These are phyloP conservation scores for Jamesozyma spencerorum DNA, from an alignment of 805 yeast species.

Conservation along the genomic window DNA sequence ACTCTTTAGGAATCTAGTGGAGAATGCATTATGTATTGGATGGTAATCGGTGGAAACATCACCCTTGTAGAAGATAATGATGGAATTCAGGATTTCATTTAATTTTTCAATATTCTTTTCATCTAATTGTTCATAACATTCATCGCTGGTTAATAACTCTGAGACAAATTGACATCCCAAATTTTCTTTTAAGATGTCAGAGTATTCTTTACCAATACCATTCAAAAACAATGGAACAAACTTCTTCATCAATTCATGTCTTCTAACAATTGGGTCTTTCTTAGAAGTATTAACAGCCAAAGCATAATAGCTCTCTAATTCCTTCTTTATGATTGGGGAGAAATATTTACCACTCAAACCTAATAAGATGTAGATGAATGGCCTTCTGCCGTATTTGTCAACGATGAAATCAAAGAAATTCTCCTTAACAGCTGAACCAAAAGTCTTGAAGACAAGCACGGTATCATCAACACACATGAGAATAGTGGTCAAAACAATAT, in stretches of 20 bases:
- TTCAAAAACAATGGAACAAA: slow-evolving; percentile 60
- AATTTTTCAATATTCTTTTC: slow-evolving; percentile 31
- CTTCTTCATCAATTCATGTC: slow-evolving; percentile 53
- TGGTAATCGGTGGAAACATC: slow-evolving; percentile 60
- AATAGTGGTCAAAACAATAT: slow-evolving; percentile 64
- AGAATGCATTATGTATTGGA: slow-evolving; percentile 60
- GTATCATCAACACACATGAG: slow-evolving; percentile 92
- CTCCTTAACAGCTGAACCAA: slow-evolving; percentile 41
- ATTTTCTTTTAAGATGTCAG: slow-evolving; percentile 51
- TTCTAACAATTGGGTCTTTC: slow-evolving; percentile 72
- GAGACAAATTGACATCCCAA: slow-evolving; percentile 76
- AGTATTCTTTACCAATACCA: slow-evolving; percentile 42
- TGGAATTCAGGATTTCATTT: slow-evolving; percentile 43
- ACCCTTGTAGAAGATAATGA: slow-evolving; percentile 54
- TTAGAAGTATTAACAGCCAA: slow-evolving; percentile 65
- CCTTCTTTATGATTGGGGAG: slow-evolving; percentile 57
- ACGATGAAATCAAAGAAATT: slow-evolving; percentile 47
- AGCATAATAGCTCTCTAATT: slow-evolving; percentile 50
- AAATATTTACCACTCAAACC: slow-evolving; percentile 79
- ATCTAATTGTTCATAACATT: slow-evolving; percentile 32
- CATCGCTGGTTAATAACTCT: slow-evolving; percentile 59
- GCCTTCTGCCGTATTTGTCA: slow-evolving; percentile 80
- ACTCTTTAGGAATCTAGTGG: slow-evolving; percentile 64
- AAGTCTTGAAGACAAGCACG: slow-evolving; percentile 66
- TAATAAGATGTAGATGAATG: slow-evolving; percentile 68